Evolutionary conservation across 163 green algal genomes (phyloP), one percentile per base, ranked within the genome.

Genomic region (Chlamydomonas reinhardtii): DNA sequence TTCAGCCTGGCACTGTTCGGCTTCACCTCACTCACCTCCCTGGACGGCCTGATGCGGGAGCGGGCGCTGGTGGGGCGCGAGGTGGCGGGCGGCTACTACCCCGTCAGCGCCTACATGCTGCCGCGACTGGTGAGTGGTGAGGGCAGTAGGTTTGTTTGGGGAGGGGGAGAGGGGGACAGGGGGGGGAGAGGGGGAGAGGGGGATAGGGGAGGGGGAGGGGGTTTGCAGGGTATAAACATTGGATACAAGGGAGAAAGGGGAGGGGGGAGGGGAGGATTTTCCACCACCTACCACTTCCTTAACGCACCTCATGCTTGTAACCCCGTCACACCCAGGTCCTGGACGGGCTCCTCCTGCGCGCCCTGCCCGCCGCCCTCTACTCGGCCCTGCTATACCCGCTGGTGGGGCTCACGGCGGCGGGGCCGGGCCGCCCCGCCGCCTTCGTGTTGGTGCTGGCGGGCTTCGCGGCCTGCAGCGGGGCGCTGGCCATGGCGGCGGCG

Each of bases 1-100:
- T 97, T 97, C 88, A 87, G 92, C 16, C 88, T 97, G 22, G 89
- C 89, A 16, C 94, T 97, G 35, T 89, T 95, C 43, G 93, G 86
- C 66, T 95, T 97, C 84, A 93, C 91, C 25, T 89, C 89, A 15
- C 81, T 96, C 32, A 96, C 94, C 24, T 93, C 91, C 1, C 89
- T 95, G 35, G 94, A 97, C 71, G 80, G 92, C 39, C 84, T 97
- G 29, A 91, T 94, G 48, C 90, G 78, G 14, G 94, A 97, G 84
- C 82, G 93, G 16, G 76, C 66, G 32, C 88, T 97, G 76, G 93
- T 96, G 72, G 82, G 59, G 14, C 64, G 64, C 24, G 78, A 96
- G 82, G 92, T 93, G 72, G 75, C 88, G 16, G 91, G 89, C 20
- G 90, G 90, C 75, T 95, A 96, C 89, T 97, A 97, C 89, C 25